Evolutionary conservation across 257 asterid genomes (phyloP).

Genomic region (Coffea canephora): DNA sequence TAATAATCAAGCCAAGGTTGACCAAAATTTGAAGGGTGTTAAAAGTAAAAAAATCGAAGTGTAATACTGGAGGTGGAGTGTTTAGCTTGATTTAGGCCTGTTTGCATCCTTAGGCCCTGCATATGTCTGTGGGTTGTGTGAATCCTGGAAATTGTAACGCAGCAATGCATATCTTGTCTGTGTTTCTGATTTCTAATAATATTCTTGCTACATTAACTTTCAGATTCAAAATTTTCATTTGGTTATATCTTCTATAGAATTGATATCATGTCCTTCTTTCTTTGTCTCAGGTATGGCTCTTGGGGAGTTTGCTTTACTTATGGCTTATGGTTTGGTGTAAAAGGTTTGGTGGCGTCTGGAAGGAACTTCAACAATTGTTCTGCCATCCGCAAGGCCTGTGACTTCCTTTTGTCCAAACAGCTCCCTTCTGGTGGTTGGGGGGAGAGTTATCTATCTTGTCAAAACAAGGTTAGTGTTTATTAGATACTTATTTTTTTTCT

Average conservation of each 20-base stretch:
- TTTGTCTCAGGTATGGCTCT: slow-evolving; percentile 80
- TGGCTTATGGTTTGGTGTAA: slow-evolving; percentile 90
- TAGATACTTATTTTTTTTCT: background rate
- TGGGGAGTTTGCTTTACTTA: slow-evolving; percentile 98
- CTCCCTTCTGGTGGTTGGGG: slow-evolving; percentile 98
- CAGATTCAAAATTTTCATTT: background rate
- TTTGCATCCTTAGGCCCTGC: background rate
- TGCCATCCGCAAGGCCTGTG: slow-evolving; percentile 79
- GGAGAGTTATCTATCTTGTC: slow-evolving; percentile 93
- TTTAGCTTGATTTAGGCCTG: background rate
- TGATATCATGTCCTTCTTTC: background rate
- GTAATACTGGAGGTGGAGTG: too few relatives aligned
- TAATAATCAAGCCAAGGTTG: background rate
- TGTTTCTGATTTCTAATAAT: background rate
- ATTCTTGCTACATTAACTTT: slow-evolving; percentile 4
- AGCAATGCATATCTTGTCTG: background rate
- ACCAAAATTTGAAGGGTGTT: background rate
- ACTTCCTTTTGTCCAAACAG: slow-evolving; percentile 83
- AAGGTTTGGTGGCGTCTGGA: slow-evolving; percentile 85
- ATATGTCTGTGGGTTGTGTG: background rate
- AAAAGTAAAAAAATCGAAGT: background rate
- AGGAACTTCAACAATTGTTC: slow-evolving; percentile 57
- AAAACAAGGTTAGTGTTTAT: slow-evolving; percentile 64
- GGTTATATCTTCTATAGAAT: background rate
- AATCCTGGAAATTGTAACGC: background rate